Conservation (phyloP, 441 rosid genomes). For the Gossypium schwendimanii region DNA sequence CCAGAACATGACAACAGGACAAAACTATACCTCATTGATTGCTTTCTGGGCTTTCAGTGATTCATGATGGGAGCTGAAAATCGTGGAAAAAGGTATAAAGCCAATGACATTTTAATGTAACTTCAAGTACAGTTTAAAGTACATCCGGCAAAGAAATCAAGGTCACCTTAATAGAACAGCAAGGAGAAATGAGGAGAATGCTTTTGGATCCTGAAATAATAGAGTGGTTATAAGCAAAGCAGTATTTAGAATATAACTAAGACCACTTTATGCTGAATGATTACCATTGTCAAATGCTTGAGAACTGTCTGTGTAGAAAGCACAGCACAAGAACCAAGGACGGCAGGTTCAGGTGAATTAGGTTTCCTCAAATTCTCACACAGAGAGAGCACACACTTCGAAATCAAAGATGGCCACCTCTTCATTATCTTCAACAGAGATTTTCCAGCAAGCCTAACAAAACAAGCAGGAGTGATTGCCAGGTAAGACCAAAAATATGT, state of each 20-base stretch:
- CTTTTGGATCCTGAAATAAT: slow-evolving; percentile 70
- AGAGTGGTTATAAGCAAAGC: slow-evolving; percentile 29
- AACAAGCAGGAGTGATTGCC: slow-evolving; percentile 30
- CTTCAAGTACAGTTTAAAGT: slow-evolving; percentile 7
- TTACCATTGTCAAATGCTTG: slow-evolving; percentile 89
- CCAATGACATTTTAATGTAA: neutral
- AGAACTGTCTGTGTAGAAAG: slow-evolving; percentile 89
- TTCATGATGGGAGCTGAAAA: slow-evolving; percentile 90
- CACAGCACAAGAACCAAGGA: slow-evolving; percentile 93
- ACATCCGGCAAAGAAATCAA: slow-evolving; percentile 10
- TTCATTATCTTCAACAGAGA: slow-evolving; percentile 85
- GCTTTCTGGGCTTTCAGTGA: slow-evolving; percentile 92
- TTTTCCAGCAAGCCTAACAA: slow-evolving; percentile 86
- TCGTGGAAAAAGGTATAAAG: slow-evolving; percentile 19
- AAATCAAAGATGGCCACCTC: slow-evolving; percentile 92
- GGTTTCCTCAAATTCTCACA: slow-evolving; percentile 61
- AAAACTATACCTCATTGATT: slow-evolving; percentile 73
- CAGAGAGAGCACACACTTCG: slow-evolving; percentile 79
- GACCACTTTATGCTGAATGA: slow-evolving; percentile 24
- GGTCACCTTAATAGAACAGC: slow-evolving; percentile 90
- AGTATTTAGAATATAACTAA: slow-evolving; percentile 8
- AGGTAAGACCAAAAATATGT: neutral
- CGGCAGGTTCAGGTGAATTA: slow-evolving; percentile 62
- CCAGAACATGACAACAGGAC: neutral
- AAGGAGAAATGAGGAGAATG: slow-evolving; percentile 74